phyloP scores from a whole-genome alignment of 768 basidiomycete genomes.

The Russula brevipes region DNA sequence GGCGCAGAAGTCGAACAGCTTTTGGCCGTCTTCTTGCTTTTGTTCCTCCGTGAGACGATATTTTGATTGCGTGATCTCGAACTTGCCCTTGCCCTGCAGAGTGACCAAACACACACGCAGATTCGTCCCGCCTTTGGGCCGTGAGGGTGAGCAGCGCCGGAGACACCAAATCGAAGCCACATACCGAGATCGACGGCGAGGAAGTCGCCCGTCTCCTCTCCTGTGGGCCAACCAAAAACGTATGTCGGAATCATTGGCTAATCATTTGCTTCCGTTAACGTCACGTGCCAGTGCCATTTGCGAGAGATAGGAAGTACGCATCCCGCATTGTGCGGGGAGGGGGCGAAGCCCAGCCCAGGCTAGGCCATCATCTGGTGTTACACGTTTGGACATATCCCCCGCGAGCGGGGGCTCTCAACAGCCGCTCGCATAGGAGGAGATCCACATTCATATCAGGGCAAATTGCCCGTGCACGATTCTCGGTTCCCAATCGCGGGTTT shows the following conservation, averaged over 20 bases:
- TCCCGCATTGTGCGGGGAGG: neutral
- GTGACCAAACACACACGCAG: conserved; percentile 97
- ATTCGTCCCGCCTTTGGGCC: conserved; percentile 76
- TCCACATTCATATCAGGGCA: neutral
- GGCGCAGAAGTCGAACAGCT: conserved; percentile 95
- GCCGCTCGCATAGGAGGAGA: conserved; percentile 1
- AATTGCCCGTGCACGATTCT: neutral
- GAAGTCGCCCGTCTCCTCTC: conserved; percentile 82
- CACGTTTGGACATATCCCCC: conserved; percentile 1
- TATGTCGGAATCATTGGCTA: conserved; percentile 96
- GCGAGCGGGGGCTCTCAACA: neutral
- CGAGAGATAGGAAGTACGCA: neutral
- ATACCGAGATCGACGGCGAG: conserved; percentile 85
- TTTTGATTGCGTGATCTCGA: conserved; percentile 96
- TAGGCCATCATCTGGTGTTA: neutral
- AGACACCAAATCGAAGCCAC: conserved; percentile 9
- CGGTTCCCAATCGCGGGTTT: conserved; percentile 2
- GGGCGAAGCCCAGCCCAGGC: conserved; percentile 1
- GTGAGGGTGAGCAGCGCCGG: neutral
- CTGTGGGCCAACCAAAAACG: conserved; percentile 94
- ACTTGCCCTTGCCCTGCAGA: conserved; percentile 88
- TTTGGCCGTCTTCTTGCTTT: conserved; percentile 95
- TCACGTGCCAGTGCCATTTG: conserved; percentile 7
- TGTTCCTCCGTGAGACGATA: conserved; percentile 97
- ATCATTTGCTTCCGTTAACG: neutral